Base-by-base conservation (phyloP, 2,329 filamentous ascomycete species). In the Exophiala alcalophila region DNA sequence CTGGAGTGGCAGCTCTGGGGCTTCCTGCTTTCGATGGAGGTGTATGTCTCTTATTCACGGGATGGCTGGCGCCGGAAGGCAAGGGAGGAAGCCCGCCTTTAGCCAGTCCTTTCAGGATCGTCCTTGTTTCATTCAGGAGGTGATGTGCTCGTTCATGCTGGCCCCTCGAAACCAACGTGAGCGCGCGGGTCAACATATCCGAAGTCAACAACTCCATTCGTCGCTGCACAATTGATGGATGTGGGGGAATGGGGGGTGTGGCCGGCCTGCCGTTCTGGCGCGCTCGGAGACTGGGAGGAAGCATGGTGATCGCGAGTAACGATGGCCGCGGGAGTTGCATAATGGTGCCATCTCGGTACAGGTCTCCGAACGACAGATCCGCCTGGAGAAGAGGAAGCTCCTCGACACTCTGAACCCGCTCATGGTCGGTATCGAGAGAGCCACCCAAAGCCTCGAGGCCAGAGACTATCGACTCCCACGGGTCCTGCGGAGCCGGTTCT, bases 131-230 rank as follows among this genome's bases (percentile, higher is more conserved):
- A 52, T 84, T 86, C 25, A 98, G 75, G 3, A 98, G 78, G 42
- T 94, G 94, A 56, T 94, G 86, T 0, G 90, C 92, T 24, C 90
- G 84, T 59, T 98, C 92, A 61, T 96, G 87, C 66, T 97, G 91
- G 23, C 87, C 88, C 25, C 89, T 81, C 47, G 87, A 87, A 14
- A 97, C 90, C 14, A 98, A 77, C 0, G 89, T 95, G 48, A 98
- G 71, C 10, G 92, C 90, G 45, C 92, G 78, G 5, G 88, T 94
- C 51, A 98, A 77, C 92, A 98, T 98, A 63, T 98, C 92, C 1
- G 91, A 97, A 2, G 92, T 97, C 39, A 98, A 77, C 20, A 98
- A 74, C 66, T 98, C 92, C 92, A 98, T 98, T 31, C 92, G 84
- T 27, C 92, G 80, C 67, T 98, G 92, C 5, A 98, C 91, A 47